Percentiles rank a stretch among this genome's conserved stretches.
Conservation (phyloP, 805 yeast genomes). For the Candida dajiaensis region DNA sequence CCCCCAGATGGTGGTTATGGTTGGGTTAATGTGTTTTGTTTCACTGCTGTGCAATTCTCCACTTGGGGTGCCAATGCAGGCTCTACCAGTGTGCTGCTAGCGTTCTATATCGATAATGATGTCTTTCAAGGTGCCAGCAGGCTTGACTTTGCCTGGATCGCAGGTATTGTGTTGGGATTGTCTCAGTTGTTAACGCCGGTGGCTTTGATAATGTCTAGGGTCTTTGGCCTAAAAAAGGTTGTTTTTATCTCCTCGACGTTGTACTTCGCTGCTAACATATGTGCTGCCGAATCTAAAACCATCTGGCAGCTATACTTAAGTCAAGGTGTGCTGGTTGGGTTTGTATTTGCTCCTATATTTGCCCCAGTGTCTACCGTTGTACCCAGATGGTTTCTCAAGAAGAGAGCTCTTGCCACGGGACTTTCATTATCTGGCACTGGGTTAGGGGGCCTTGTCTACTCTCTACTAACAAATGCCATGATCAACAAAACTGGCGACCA, state of each 20-base stretch:
- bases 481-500: slow-evolving; percentile 38
- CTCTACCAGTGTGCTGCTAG: slow-evolving; percentile 43
- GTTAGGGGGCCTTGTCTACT: slow-evolving; percentile 42
- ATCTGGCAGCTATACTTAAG: slow-evolving; percentile 64
- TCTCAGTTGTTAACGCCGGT: slow-evolving; percentile 62
- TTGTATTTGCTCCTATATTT: slow-evolving; percentile 44
- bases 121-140: slow-evolving; percentile 49
- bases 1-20: slow-evolving; percentile 68
- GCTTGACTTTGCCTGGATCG: slow-evolving; percentile 58
- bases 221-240: slow-evolving; percentile 44
- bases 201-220: slow-evolving; percentile 38
- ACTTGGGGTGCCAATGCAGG: slow-evolving; percentile 67
- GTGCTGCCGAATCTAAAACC: slow-evolving; percentile 54
- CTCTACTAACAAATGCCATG: slow-evolving; percentile 37
- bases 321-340: slow-evolving; percentile 61
- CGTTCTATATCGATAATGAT: slow-evolving; percentile 46
- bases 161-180: slow-evolving; percentile 52
- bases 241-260: slow-evolving; percentile 43
- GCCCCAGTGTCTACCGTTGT: slow-evolving; percentile 54
- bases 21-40: slow-evolving; percentile 54
- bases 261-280: slow-evolving; percentile 48
- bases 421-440: slow-evolving; percentile 46
- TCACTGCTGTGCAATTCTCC: slow-evolving; percentile 44
- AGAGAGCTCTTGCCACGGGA: slow-evolving; percentile 50
- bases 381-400: slow-evolving; percentile 68